Conservation (phyloP, 805 yeast species). For the Nakazawaea siamensis region DNA sequence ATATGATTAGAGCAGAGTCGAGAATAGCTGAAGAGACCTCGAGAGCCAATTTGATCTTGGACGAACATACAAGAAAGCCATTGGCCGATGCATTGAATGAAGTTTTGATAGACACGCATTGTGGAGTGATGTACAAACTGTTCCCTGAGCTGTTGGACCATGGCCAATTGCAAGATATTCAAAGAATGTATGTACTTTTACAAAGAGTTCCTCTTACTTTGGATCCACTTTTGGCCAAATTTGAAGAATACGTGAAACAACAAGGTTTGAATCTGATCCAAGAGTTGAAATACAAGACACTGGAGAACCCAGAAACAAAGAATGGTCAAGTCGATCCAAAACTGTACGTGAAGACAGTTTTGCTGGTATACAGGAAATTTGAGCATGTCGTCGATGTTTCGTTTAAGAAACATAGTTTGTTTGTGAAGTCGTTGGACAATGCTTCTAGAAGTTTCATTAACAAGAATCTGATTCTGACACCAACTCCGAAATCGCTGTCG, state of each 20-base stretch:
- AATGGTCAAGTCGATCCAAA: constrained; percentile 59
- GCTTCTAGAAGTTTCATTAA: constrained; percentile 86
- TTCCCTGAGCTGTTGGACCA: constrained; percentile 69
- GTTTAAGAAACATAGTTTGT: constrained; percentile 65
- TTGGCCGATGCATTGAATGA: constrained; percentile 69
- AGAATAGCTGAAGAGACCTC: constrained; percentile 79
- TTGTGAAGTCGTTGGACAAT: constrained; percentile 80
- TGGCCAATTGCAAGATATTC: constrained; percentile 62
- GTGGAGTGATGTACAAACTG: constrained; percentile 67
- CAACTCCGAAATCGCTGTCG: constrained; percentile 51
- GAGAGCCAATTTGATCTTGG: constrained; percentile 71
- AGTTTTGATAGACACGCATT: constrained; percentile 72
- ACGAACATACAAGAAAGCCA: constrained; percentile 75
- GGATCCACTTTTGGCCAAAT: constrained; percentile 65
- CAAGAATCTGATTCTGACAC: constrained; percentile 70
- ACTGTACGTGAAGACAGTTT: constrained; percentile 68
- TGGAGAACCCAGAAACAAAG: constrained; percentile 17
- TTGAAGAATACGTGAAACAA: constrained; percentile 62
- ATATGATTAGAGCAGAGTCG: constrained; percentile 77
- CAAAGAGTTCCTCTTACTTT: constrained; percentile 74
- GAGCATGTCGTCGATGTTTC: constrained; percentile 55
- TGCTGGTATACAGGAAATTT: constrained; percentile 62
- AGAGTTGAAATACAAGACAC: constrained; percentile 34
- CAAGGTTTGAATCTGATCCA: constrained; percentile 58
- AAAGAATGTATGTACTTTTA: constrained; percentile 68